Percentiles rank a stretch among this genome's conserved stretches.
Evolutionary conservation across 2,329 filamentous ascomycete genomes (phyloP).

Genomic region (Hymenoscyphus fructigenus): DNA sequence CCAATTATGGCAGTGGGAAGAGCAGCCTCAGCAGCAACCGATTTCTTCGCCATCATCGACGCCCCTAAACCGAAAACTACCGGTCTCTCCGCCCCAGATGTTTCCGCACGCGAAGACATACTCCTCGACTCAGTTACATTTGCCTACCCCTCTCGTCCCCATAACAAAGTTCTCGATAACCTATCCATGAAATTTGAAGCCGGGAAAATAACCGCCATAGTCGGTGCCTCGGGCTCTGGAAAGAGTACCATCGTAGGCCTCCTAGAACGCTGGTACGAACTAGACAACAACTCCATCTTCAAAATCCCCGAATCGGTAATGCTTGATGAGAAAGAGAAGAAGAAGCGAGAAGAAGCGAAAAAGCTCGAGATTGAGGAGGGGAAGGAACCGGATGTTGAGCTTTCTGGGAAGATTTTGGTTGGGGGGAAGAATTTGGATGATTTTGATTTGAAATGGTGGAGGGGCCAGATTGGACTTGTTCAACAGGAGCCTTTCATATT

Average conservation of each 20-base stretch:
- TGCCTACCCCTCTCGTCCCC: constrained; percentile 66
- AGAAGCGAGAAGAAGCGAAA: constrained; percentile 29
- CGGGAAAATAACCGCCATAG: constrained; percentile 70
- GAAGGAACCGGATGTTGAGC: constrained; percentile 44
- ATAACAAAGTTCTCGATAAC: constrained; percentile 61
- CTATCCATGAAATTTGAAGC: constrained; percentile 58
- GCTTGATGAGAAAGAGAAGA: constrained; percentile 40
- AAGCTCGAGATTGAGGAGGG: constrained; percentile 35
- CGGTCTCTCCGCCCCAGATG: constrained; percentile 48
- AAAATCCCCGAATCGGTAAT: constrained; percentile 42
- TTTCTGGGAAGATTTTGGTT: constrained; percentile 54
- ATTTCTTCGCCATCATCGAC: constrained; percentile 41
- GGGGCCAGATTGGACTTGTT: constrained; percentile 62
- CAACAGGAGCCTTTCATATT: constrained; percentile 70
- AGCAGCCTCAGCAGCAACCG: constrained; percentile 39
- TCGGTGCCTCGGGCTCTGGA: constrained; percentile 70
- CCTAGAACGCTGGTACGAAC: constrained; percentile 70
- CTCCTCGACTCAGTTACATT: constrained; percentile 66
- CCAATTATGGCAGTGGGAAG: constrained; percentile 53
- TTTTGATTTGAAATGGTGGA: constrained; percentile 61
- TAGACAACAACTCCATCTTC: constrained; percentile 51
- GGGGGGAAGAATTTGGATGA: constrained; percentile 54
- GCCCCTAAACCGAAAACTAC: constrained; percentile 39
- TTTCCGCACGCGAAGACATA: constrained; percentile 53
- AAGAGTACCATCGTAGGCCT: constrained; percentile 74